phyloP scores from a whole-genome alignment of 305 asterid species.

The Fraxinus baroniana region DNA sequence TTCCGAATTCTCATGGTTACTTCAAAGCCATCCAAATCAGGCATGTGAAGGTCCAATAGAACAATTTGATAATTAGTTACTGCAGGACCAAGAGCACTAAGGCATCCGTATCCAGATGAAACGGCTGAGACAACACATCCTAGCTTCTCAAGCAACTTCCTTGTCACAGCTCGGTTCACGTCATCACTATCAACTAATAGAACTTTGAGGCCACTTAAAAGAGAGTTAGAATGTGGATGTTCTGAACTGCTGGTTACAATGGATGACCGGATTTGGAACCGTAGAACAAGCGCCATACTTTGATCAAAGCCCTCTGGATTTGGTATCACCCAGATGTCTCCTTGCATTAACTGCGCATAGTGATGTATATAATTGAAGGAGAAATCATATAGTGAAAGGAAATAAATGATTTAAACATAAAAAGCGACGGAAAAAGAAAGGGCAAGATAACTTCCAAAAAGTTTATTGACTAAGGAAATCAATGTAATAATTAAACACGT shows the following conservation, averaged over 20 bases:
- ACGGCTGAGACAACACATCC: conserved; percentile 73
- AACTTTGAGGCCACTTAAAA: conserved; percentile 63
- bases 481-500: too few species aligned
- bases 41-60: conserved; percentile 75
- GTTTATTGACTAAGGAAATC: neutral
- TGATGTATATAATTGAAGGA: neutral
- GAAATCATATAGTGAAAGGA: neutral
- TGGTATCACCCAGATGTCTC: conserved; percentile 68
- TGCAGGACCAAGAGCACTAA: conserved; percentile 54
- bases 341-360: conserved; percentile 84
- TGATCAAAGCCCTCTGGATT: conserved; percentile 65
- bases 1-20: conserved; percentile 68
- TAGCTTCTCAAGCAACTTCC: conserved; percentile 74
- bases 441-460: neutral
- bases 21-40: conserved; percentile 80
- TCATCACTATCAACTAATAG: conserved; percentile 81
- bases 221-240: conserved; percentile 48
- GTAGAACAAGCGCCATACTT: conserved; percentile 74
- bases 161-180: conserved; percentile 73
- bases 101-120: conserved; percentile 80
- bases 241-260: conserved; percentile 44
- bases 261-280: conserved; percentile 62
- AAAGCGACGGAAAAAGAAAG: neutral
- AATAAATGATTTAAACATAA: neutral
- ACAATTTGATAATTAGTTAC: conserved; percentile 50